Base-by-base conservation (phyloP, 805 yeast species). In the Sugiyamaella qingdaonensis region DNA sequence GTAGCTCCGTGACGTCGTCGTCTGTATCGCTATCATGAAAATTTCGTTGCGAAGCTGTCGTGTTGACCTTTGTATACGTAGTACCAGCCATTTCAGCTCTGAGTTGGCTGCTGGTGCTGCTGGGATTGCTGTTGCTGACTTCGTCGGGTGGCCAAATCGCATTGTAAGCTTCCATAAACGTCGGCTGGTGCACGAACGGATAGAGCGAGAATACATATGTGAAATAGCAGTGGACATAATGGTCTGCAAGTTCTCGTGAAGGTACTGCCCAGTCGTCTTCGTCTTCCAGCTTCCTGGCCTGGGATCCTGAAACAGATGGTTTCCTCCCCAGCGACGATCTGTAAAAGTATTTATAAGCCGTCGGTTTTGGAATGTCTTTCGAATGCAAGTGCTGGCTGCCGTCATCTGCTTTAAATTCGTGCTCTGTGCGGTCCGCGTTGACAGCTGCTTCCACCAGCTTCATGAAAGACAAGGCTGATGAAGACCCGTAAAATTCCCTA, bases 141-240 rank as follows among this genome's bases (percentile, higher is more conserved):
- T 32, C 33, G 4, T 14, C 19, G 4, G 8, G 21, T 5, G 37
- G 48, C 66, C 66, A 63, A 11, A 63, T 44, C 9, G 52, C 53
- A 24, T 62, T 58, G 50, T 63, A 63, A 4, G 63, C 53, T 2
- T 49, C 49, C 60, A 63, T 60, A 36, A 63, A 63, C 19, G 63
- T 58, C 3, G 66, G 65, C 46, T 50, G 50, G 41, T 64, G 67
- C 27, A 64, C 56, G 52, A 64, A 62, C 2, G 68, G 68, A 35
- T 61, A 62, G 21, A 62, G 52, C 10, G 62, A 52, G 43, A 62
- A 62, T n/a, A 64, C 61, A 49, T 50, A 61, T 18, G 54, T 58
- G 46, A 64, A 61, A 46, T 64, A 64, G 27, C 54, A 55, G n/a
- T 49, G 53, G 24, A 64, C 57, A 49, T 61, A 61, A 10, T 48